phyloP scores from a whole-genome alignment of 2,329 filamentous ascomycete species.

The Helminthosporium solani region DNA sequence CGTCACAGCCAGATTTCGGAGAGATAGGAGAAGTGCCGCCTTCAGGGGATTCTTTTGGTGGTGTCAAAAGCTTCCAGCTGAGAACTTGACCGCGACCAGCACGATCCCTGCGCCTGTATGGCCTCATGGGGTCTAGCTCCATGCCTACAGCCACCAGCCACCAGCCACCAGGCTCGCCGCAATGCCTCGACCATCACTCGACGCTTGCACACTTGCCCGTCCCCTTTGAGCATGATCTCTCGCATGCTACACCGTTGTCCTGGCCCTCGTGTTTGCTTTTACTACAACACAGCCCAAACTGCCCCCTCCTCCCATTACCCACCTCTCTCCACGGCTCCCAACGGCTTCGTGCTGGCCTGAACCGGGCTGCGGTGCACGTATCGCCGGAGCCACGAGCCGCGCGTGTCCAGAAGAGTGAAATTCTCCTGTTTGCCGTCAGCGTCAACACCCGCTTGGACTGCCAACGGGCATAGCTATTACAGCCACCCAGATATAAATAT shows the following conservation, averaged over 20 bases:
- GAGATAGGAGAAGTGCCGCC: constrained; percentile 8
- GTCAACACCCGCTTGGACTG: not conserved
- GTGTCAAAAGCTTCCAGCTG: constrained; percentile 12
- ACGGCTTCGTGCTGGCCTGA: too few species aligned
- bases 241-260: not conserved
- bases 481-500: constrained; percentile 21
- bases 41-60: constrained; percentile 14
- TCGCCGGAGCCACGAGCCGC: not conserved
- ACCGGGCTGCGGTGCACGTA: too few species aligned
- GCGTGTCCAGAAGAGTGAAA: not conserved
- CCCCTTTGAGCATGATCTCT: not conserved
- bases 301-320: too few species aligned
- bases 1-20: not conserved
- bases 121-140: not conserved
- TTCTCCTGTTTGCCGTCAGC: not conserved
- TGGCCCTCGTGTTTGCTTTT: not conserved
- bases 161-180: not conserved
- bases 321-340: too few species aligned
- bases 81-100: constrained; percentile 3
- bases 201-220: not conserved
- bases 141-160: not conserved
- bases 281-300: too few species aligned
- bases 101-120: not conserved
- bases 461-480: not conserved
- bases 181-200: not conserved